phyloP scores from a whole-genome alignment of 805 yeast genomes.

The Sugiyamaella lignohabitans region DNA sequence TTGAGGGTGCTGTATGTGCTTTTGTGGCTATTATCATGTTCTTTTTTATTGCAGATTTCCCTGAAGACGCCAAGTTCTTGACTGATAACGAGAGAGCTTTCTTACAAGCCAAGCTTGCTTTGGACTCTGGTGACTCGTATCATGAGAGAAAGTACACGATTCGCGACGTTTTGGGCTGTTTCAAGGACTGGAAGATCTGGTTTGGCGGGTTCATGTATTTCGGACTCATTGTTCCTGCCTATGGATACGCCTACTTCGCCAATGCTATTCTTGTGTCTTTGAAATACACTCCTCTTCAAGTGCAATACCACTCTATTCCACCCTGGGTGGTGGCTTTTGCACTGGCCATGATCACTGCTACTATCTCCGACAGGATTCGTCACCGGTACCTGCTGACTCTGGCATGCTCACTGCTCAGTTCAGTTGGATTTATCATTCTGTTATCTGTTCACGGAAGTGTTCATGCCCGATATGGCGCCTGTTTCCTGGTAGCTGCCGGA shows the following conservation, averaged over 20 bases:
- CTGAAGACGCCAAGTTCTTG: slow-evolving; percentile 57
- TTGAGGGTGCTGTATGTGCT: slow-evolving; percentile 42
- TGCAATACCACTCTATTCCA: slow-evolving; percentile 76
- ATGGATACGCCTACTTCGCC: slow-evolving; percentile 70
- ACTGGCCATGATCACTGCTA: slow-evolving; percentile 54
- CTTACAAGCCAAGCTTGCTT: slow-evolving; percentile 52
- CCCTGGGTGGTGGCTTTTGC: slow-evolving; percentile 81
- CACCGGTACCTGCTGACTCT: slow-evolving; percentile 30
- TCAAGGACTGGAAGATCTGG: slow-evolving; percentile 57
- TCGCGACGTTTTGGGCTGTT: slow-evolving; percentile 41
- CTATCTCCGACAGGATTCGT: slow-evolving; percentile 49
- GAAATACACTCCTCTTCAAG: slow-evolving; percentile 63
- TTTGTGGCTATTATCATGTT: slow-evolving; percentile 31
- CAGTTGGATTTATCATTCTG: slow-evolving; percentile 52
- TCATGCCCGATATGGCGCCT: slow-evolving; percentile 52
- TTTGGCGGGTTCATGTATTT: slow-evolving; percentile 56
- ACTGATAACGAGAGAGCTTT: slow-evolving; percentile 47
- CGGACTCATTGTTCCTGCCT: slow-evolving; percentile 62
- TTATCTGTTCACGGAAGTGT: slow-evolving; percentile 38
- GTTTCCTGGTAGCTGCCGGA: slow-evolving; percentile 55
- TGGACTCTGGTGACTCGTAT: slow-evolving; percentile 47
- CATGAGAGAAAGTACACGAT: slow-evolving; percentile 43
- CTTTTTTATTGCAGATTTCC: slow-evolving; percentile 62
- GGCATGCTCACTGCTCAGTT: slow-evolving; percentile 32
- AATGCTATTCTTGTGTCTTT: slow-evolving; percentile 56